These are phyloP conservation scores for Lentinula lateritia DNA, from an alignment of 768 basidiomycete genomes.

Conservation along the genomic window DNA sequence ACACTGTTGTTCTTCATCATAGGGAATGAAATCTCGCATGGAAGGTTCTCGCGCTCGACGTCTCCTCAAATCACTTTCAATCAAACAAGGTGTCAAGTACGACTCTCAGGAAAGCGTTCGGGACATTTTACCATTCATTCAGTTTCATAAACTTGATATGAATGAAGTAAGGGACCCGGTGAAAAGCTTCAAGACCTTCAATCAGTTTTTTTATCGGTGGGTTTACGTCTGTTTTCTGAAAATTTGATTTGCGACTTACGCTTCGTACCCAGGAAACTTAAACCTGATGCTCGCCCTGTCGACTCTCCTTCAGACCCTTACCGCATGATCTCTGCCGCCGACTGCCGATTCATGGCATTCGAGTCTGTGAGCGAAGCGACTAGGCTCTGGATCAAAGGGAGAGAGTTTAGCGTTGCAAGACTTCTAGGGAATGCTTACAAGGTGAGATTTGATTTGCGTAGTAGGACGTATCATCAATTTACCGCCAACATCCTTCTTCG, in stretches of 20 bases:
- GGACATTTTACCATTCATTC: conserved; percentile 84
- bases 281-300: conserved; percentile 71
- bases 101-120: conserved; percentile 78
- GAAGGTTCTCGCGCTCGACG: conserved; percentile 66
- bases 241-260: conserved; percentile 1
- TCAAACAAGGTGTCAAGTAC: conserved; percentile 94
- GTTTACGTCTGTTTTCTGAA: not conserved
- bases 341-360: conserved; percentile 96
- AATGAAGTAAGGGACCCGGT: conserved; percentile 82
- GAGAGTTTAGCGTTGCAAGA: conserved; percentile 79
- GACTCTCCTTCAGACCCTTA: conserved; percentile 68
- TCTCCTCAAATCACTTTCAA: conserved; percentile 83
- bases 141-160: conserved; percentile 82
- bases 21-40: conserved; percentile 85
- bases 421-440: conserved; percentile 75
- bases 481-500: not conserved
- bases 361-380: conserved; percentile 84
- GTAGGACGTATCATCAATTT: not conserved
- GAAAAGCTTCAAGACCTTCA: conserved; percentile 86
- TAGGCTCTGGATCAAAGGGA: conserved; percentile 92
- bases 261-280: conserved; percentile 63
- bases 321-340: conserved; percentile 83
- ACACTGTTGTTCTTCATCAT: not conserved
- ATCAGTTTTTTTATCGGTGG: conserved; percentile 83
- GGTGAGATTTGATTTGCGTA: not conserved